A percentile compares a stretch with the other conserved stretches of the same genome.
These are phyloP conservation scores for Candida jianshihensis DNA, from an alignment of 805 yeast species.

Conservation along the genomic window DNA sequence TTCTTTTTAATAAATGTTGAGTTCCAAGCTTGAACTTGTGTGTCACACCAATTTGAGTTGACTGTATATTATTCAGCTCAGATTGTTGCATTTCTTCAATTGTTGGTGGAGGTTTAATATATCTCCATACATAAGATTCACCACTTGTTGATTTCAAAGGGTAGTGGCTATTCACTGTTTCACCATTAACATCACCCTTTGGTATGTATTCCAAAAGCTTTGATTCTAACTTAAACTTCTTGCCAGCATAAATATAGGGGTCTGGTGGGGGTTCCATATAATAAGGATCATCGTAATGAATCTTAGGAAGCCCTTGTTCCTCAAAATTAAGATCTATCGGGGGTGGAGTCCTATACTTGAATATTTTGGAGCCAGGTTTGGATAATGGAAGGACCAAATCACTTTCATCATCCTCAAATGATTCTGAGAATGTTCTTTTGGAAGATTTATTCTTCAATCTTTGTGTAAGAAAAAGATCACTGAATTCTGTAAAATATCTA, in stretches of 20 bases:
- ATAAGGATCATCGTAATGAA: constrained; percentile 56
- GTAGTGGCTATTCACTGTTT: too few relatives aligned
- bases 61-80: constrained; percentile 6
- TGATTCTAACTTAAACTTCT: constrained; percentile 43
- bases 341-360: constrained; percentile 8
- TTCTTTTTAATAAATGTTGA: constrained; percentile 25
- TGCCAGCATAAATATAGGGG: constrained; percentile 65
- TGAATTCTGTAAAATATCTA: too few relatives aligned
- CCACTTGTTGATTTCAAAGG: too few relatives aligned
- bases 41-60: constrained; percentile 48
- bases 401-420: constrained; percentile 1
- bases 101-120: constrained; percentile 41
- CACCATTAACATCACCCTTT: constrained; percentile 20
- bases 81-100: constrained; percentile 25
- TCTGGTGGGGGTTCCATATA: constrained; percentile 43
- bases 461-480: too few relatives aligned
- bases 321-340: constrained; percentile 34
- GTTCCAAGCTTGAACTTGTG: constrained; percentile 35
- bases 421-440: constrained; percentile 8
- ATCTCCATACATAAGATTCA: constrained; percentile 35
- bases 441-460: background rate
- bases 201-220: constrained; percentile 27
- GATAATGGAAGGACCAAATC: too few relatives aligned
- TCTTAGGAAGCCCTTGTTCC: constrained; percentile 38
- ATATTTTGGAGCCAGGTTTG: background rate